Base-by-base conservation (phyloP, 352 stramenopile species). In the Phytophthora rubi region DNA sequence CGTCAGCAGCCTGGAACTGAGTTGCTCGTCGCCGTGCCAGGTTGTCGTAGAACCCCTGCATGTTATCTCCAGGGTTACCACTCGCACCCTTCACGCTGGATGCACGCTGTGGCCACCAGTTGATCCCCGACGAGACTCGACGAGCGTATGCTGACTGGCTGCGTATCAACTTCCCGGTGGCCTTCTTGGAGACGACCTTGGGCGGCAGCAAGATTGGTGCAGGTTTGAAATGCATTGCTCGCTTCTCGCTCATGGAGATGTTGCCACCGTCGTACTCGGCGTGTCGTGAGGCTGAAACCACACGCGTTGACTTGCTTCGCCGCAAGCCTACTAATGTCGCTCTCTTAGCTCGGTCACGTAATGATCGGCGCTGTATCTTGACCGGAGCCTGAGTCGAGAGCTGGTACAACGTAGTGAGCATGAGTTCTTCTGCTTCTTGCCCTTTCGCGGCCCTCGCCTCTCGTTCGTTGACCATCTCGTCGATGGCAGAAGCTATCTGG, bases 331-430 rank as follows among this genome's bases (percentile, higher is more conserved):
- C 18, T 23, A 42, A 39, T 4, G 58, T 49, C 3, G 21, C 16
- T 6, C 48, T 55, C 16, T 48, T 62, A 4, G 52, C 52, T 39
- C 61, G 58, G 23, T 71, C 51, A 30, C 65, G 59, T n/a, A 81
- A 28, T 2, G 70, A 73, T 15, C 54, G n/a, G 9, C 62, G 59
- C 54, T 68, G 53, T 8, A 48, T 60, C 37, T 53, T 61, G 16
- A 55, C 35, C 2, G 59, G 53, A 3, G 58, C 21, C 55, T 62
- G 62, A 1, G 73, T 73, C 7, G 77, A 81, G 1, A 80, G 60
- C 15, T 90, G 82, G 47, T 82, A 87, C 9, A 90, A 59, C 12
- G 81, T 88, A 9, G 79, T 85, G 4, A 89, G 70, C 61, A 87
- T 75, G 58, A 85, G 87, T 10, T 86, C 81, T 5, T 84, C 60